phyloP scores from a whole-genome alignment of 345 rosid species.

The Citrus cavaleriei region DNA sequence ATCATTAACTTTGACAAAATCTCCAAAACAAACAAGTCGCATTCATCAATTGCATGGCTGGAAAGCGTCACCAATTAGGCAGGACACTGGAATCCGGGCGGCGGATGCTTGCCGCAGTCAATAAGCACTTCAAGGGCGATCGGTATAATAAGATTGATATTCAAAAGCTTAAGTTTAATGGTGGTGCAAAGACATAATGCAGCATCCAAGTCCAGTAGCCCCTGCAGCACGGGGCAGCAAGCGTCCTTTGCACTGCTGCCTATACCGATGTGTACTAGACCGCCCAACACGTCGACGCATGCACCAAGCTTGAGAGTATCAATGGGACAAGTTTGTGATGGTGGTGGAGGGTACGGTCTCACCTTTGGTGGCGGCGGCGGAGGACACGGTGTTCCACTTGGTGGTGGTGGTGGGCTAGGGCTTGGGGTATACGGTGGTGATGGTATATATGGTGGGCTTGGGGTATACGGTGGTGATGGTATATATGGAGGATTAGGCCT shows the following conservation, averaged over 20 bases:
- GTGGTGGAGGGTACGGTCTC: slow-evolving; percentile 35
- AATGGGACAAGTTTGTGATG: slow-evolving; percentile 42
- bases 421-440: too few species aligned
- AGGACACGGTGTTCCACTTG: slow-evolving; percentile 23
- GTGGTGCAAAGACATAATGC: slow-evolving; percentile 91
- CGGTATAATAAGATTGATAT: slow-evolving; percentile 61
- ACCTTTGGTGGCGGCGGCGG: slow-evolving; percentile 23
- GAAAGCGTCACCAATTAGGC: not conserved
- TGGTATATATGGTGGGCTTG: too few species aligned
- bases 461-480: too few species aligned
- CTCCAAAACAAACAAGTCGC: too few species aligned
- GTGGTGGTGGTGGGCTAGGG: not conserved
- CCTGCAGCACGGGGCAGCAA: slow-evolving; percentile 80
- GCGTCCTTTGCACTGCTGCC: slow-evolving; percentile 65
- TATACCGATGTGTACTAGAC: slow-evolving; percentile 14
- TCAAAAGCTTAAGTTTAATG: slow-evolving; percentile 73
- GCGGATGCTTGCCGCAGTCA: slow-evolving; percentile 68
- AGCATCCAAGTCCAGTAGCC: slow-evolving; percentile 72
- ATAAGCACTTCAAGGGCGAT: slow-evolving; percentile 79
- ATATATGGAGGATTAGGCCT: too few species aligned
- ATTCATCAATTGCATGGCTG: not conserved
- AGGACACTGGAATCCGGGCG: slow-evolving; percentile 69
- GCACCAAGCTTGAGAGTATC: slow-evolving; percentile 40
- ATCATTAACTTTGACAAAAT: too few species aligned
- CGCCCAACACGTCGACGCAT: slow-evolving; percentile 87